Evolutionary conservation across 306 rosid genomes (phyloP).

Genomic region (Trifolium fragiferum): DNA sequence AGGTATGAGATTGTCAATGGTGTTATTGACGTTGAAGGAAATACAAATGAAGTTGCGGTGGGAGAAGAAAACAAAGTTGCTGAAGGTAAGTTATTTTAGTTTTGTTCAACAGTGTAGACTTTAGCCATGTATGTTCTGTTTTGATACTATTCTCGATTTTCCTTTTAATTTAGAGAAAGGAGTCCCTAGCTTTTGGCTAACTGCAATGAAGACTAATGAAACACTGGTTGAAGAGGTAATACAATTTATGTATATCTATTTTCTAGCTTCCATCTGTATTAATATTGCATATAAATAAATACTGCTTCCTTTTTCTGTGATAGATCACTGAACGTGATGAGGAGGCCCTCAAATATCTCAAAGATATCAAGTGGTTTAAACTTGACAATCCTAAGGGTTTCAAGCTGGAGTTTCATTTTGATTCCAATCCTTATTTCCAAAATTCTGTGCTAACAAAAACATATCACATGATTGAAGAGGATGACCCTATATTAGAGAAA

Average conservation of each 20-base stretch:
- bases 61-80: constrained; percentile 41
- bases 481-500: constrained; percentile 56
- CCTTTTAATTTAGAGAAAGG: constrained; percentile 53
- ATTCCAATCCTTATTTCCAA: constrained; percentile 53
- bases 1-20: constrained; percentile 64
- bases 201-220: constrained; percentile 57
- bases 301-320: constrained; percentile 16
- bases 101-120: neutral
- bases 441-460: constrained; percentile 51
- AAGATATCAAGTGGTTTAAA: constrained; percentile 57
- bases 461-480: constrained; percentile 58
- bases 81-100: constrained; percentile 43
- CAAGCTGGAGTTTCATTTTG: constrained; percentile 58
- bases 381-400: constrained; percentile 53
- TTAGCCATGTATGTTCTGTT: constrained; percentile 21
- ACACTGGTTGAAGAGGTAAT: constrained; percentile 53
- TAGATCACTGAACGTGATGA: constrained; percentile 65
- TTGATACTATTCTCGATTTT: constrained; percentile 37
- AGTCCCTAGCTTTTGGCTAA: constrained; percentile 63
- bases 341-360: constrained; percentile 58
- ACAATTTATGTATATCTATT: constrained; percentile 16
- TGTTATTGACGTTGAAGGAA: constrained; percentile 49
- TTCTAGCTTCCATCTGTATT: constrained; percentile 6
- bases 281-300: constrained; percentile 22
- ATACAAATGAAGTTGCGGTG: constrained; percentile 37